Conservation (phyloP, 176 grass and related monocot species). For the Secale cereale region DNA sequence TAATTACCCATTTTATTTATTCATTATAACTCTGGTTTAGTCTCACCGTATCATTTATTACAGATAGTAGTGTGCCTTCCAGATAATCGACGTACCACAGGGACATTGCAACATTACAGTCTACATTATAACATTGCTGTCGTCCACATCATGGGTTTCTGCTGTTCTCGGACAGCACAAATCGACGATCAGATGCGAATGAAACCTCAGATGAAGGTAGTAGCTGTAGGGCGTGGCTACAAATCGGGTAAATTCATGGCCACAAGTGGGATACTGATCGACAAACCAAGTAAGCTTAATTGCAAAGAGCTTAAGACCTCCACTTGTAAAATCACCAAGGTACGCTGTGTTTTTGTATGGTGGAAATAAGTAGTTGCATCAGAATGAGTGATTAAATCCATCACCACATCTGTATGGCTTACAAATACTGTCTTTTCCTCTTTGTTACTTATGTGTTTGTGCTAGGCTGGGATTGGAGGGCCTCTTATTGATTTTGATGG, state of each 20-base stretch:
- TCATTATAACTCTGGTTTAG: not conserved
- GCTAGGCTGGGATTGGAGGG: conserved; percentile 10
- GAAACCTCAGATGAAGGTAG: not conserved
- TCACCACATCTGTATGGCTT: not conserved
- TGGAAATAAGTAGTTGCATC: not conserved
- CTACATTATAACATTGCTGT: not conserved
- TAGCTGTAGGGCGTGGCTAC: not conserved
- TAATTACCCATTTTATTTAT: not conserved
- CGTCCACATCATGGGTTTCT: not conserved
- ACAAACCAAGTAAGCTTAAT: not conserved
- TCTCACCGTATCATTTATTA: not conserved
- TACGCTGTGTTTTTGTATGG: not conserved
- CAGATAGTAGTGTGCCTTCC: conserved; percentile 11
- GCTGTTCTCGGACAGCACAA: not conserved
- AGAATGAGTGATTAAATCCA: not conserved
- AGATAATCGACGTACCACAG: not conserved
- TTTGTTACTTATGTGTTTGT: not conserved
- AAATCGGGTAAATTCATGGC: not conserved
- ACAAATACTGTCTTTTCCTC: not conserved
- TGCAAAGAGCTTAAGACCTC: not conserved
- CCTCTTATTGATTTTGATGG: not conserved
- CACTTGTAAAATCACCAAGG: conserved; percentile 15
- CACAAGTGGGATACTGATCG: not conserved
- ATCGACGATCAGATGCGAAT: not conserved
- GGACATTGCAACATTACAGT: conserved; percentile 1